phyloP scores from a whole-genome alignment of 2,329 filamentous ascomycete species.

The Ophioceras dolichostomum region DNA sequence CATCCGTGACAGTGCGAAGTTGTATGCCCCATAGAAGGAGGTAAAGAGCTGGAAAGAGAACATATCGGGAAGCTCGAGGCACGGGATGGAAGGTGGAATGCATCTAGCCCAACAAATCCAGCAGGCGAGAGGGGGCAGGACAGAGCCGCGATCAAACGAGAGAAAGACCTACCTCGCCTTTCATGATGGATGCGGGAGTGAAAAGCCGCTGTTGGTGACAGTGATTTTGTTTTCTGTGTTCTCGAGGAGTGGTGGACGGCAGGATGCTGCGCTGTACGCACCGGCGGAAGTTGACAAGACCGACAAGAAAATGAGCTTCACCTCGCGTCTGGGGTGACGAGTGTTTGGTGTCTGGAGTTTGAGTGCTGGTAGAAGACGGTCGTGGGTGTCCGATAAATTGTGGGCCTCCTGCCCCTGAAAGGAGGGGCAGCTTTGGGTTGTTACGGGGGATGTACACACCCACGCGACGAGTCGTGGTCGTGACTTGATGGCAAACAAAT shows the following conservation, averaged over 20 bases:
- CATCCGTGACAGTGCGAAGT: too few species aligned
- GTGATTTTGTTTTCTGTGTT: neutral
- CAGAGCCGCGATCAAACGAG: neutral
- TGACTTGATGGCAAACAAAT: neutral
- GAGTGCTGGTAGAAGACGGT: neutral
- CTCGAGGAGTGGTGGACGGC: too few species aligned
- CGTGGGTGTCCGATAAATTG: neutral
- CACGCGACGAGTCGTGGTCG: too few species aligned
- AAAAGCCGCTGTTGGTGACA: neutral
- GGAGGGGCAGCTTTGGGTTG: neutral
- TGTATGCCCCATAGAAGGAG: too few species aligned
- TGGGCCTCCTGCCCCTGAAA: neutral
- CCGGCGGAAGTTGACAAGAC: too few species aligned
- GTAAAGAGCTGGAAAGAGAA: too few species aligned
- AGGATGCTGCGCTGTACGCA: too few species aligned
- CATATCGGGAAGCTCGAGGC: too few species aligned
- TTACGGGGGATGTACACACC: too few species aligned
- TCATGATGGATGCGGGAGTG: conserved; percentile 29
- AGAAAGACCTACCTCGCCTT: conserved; percentile 38
- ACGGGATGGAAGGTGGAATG: too few species aligned
- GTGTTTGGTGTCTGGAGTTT: neutral
- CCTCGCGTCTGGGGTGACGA: neutral
- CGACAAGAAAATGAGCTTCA: too few species aligned
- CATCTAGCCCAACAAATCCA: too few species aligned
- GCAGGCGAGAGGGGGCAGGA: neutral